Evolutionary conservation across 2,329 filamentous ascomycete genomes (phyloP), one percentile per base, ranked within the genome.

Genomic region (Claviceps fusiformis): DNA sequence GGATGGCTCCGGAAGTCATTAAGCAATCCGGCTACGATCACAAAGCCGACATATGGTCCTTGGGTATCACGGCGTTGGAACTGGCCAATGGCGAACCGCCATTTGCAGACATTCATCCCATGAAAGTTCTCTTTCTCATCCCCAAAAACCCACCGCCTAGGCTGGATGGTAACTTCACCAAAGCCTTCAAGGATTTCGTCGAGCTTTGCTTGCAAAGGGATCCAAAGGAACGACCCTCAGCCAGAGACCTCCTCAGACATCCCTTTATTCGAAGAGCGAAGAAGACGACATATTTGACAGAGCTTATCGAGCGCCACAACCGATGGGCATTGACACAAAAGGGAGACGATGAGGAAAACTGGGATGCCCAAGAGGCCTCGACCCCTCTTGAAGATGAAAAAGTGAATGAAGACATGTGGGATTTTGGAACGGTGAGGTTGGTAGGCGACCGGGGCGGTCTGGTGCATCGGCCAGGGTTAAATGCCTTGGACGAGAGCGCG

Each of bases 1-100:
- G 93, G 93, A 98, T 98, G 92, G 92, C 93, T 3, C 92, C 92
- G 11, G 92, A 98, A 72, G 92, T 97, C 55, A 98, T 98, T 70
- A 95, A 95, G 73, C 92, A 98, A 70, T 95, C 90, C 56, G 92
- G 92, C 51, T 96, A 97, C 73, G 92, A 96, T 69, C 89, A 95
- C 73, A 96, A 96, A 73, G 92, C 92, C 48, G 92, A 97, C 67
- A 95, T 97, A 56, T 97, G 92, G 92, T 96, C 92, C 1, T 75
- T 96, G 19, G 92, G 92, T 44, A 96, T 96, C 67, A 96, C 92
- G 1, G 91, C 92, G 1, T 80, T 97, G 46, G 92, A 96, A 69
- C 72, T 97, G 59, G 92, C 92, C 54, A 87, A 89, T 59, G 91
- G 92, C 59, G 91, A 96, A 67, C 92, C 92, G 29, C 92, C 92